Conservation (phyloP, 2,329 filamentous ascomycete species). For the Claviceps sorghi region DNA sequence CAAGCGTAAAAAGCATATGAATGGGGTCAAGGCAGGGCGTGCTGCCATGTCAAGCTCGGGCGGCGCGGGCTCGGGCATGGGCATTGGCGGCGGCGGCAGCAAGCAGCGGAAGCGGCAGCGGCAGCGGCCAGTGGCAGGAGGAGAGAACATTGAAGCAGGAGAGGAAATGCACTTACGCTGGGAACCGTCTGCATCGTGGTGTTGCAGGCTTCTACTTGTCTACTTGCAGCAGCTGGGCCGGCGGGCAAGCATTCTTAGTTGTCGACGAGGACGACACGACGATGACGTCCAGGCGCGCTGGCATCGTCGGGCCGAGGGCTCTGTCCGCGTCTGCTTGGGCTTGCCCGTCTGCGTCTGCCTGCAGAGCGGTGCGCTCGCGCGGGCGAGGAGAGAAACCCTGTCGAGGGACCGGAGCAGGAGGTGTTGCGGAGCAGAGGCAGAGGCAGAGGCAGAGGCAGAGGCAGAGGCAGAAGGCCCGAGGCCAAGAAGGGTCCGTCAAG, state of each 20-base stretch:
- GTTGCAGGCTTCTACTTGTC: constrained; percentile 22
- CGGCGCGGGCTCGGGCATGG: neutral
- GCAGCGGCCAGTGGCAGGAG: neutral
- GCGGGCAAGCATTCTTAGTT: constrained; percentile 23
- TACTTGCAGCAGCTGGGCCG: constrained; percentile 23
- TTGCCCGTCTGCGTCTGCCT: neutral
- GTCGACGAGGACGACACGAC: constrained; percentile 10
- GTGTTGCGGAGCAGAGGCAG: neutral
- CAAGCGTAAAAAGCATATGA: neutral
- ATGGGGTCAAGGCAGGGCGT: neutral
- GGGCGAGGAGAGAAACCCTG: neutral
- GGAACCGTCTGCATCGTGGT: constrained; percentile 39
- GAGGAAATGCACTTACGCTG: constrained; percentile 25
- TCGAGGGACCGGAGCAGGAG: neutral
- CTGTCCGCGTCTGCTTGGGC: neutral
- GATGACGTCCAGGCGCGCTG: constrained; percentile 2
- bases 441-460: constrained; percentile 3
- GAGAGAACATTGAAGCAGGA: too few species aligned
- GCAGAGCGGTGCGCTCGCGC: neutral
- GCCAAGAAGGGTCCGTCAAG: neutral
- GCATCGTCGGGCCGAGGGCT: constrained; percentile 7
- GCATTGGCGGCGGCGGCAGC: neutral
- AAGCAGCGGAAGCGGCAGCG: neutral
- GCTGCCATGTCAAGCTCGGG: neutral
- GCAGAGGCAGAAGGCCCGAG: neutral